These are phyloP conservation scores for Suillus subaureus DNA, from an alignment of 768 basidiomycete species.

Conservation along the genomic window DNA sequence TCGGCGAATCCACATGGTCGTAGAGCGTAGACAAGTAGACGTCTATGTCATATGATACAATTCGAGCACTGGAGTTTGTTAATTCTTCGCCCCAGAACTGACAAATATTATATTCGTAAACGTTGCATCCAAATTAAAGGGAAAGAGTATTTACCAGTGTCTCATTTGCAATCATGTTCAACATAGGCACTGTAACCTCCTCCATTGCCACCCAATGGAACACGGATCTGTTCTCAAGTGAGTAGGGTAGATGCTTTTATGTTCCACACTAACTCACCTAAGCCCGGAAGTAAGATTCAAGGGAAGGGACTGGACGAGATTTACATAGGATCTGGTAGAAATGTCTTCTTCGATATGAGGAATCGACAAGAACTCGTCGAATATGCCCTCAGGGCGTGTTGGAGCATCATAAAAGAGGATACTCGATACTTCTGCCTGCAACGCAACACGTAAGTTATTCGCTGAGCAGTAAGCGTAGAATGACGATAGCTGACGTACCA, in stretches of 20 bases:
- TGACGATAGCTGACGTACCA: constrained; percentile 20
- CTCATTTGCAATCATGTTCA: background rate
- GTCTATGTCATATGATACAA: no score
- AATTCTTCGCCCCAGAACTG: background rate
- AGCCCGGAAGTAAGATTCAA: constrained; percentile 1
- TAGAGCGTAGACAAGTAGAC: no score
- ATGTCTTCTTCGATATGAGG: constrained; percentile 1
- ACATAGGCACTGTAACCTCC: background rate
- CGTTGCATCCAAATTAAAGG: background rate
- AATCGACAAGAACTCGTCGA: constrained; percentile 39
- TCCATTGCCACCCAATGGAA: background rate
- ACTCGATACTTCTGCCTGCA: constrained; percentile 23
- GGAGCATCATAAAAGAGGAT: constrained; percentile 62
- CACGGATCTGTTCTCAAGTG: background rate
- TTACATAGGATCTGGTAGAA: background rate
- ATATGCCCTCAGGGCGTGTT: constrained; percentile 25
- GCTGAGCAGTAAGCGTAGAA: constrained; percentile 7
- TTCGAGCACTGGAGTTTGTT: background rate
- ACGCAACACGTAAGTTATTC: constrained; percentile 24
- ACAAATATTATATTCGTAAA: background rate
- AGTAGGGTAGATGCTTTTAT: background rate
- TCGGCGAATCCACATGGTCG: no score
- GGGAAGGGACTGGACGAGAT: background rate
- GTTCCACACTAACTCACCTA: background rate
- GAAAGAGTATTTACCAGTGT: background rate